Evolutionary conservation across 768 basidiomycete genomes (phyloP).

Genomic region (Tylopilus subfusipes): DNA sequence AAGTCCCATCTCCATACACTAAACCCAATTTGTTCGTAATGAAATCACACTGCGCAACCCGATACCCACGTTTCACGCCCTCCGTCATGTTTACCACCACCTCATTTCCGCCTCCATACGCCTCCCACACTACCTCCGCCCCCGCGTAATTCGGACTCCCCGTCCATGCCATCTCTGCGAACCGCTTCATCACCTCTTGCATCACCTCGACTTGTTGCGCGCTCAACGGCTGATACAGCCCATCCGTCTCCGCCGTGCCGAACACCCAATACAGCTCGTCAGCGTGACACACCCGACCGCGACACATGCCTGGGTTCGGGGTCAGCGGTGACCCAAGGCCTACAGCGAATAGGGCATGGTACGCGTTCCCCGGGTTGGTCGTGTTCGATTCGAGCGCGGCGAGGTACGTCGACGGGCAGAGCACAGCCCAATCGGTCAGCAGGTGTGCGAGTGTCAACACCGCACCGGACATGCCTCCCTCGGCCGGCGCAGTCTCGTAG

Average conservation of each 20-base stretch:
- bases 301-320: slow-evolving; percentile 10
- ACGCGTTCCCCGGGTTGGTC: slow-evolving; percentile 13
- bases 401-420: slow-evolving; percentile 15
- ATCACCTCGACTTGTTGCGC: slow-evolving; percentile 1
- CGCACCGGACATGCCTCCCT: slow-evolving; percentile 11
- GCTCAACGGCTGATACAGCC: slow-evolving; percentile 15
- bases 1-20: slow-evolving; percentile 5
- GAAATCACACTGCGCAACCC: slow-evolving; percentile 14
- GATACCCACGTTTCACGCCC: slow-evolving; percentile 4
- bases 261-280: slow-evolving; percentile 23
- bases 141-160: slow-evolving; percentile 17
- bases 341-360: slow-evolving; percentile 11
- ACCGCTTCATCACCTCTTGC: slow-evolving; percentile 7
- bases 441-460: slow-evolving; percentile 10
- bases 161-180: slow-evolving; percentile 15
- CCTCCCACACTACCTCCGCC: slow-evolving; percentile 11
- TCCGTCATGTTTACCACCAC: slow-evolving; percentile 10
- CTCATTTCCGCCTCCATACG: slow-evolving; percentile 10
- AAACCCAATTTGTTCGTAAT: slow-evolving; percentile 13
- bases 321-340: slow-evolving; percentile 13
- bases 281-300: slow-evolving; percentile 14
- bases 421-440: slow-evolving; percentile 12
- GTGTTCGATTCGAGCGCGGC: slow-evolving; percentile 15
- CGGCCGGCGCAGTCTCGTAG: slow-evolving; percentile 9
- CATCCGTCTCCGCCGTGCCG: slow-evolving; percentile 17